Base-by-base conservation (phyloP, 306 rosid species). In the Trifolium subterraneum region DNA sequence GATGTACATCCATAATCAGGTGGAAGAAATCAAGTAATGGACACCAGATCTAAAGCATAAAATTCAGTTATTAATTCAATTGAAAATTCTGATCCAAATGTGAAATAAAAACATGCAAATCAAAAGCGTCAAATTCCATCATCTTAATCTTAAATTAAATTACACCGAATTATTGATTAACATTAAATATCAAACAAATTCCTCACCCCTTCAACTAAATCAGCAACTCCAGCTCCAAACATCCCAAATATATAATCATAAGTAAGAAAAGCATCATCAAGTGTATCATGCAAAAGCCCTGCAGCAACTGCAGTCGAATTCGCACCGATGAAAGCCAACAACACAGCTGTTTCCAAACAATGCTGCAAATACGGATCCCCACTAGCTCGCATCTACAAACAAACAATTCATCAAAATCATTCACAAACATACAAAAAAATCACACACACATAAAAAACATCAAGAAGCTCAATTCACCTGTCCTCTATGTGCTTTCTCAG, bases 301-400 rank as follows among this genome's bases (percentile, higher is more conserved):
- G 97, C 98, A 64, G 98, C 98, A 80, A 95, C 97, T 36, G 92
- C 90, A 23, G 96, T 87, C 0, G 97, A 85, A 90, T 90, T 90
- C 20, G 96, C 98, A 61, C 98, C 99, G 23, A 95, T 88, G 82
- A 86, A 71, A 12, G 99, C 99, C 10, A 95, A 96, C 82, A 90
- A 73, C 84, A 85, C 90, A 58, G 99, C 98, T 1, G 99, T 95
- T 77, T 95, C 98, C 73, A 95, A 86, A 78, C 99, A 95, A 87
- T 95, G 99, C 72, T 82, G 90, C 90, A 95, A 82, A 85, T 95
- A 95, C 0, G 92, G 99, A 87, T 90, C 96, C 8, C 99, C 99
- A 75, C 96, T 90, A 36, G 93, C 93, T 58, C 99, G 89, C 90
- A 83, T 78, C 99, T 95, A 79, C 74, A 72, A 45, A n/a, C 60